Evolutionary conservation across 2,329 filamentous ascomycete species (phyloP), one percentile per base, ranked within the genome.

Genomic region (Aspergillus carbonarius): DNA sequence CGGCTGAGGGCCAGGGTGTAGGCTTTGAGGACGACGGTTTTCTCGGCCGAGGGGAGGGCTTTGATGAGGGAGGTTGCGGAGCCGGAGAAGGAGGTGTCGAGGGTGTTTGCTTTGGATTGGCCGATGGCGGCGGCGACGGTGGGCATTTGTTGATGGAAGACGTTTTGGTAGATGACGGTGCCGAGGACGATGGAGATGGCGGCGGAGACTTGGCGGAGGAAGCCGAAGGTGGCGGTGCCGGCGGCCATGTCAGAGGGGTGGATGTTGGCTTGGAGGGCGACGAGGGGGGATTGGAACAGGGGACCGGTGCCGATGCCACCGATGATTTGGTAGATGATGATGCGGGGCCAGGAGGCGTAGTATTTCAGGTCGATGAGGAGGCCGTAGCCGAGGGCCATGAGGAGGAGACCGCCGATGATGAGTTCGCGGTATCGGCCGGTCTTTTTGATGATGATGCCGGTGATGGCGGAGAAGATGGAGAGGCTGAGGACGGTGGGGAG

Each of bases 361-460:
- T 77, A 74, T 20, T 79, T 77, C 3, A 85, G 71, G 44, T 83
- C 81, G 35, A 91, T 83, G 67, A 87, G 81, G 55, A 88, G 83
- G 56, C 88, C 89, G 47, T 84, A 85, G 2, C 89, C 89, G 8
- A 92, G 76, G 0, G 83, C 82, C 73, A 86, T 83, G 57, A 89
- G 69, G 9, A 78, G 59, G 67, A 88, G 78, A 46, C 87, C 87
- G 18, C 75, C 74, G 56, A 84, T 79, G 67, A 92, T 89, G 47
- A 83, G 74, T 12, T 81, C 77, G 20, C 82, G 82, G 73, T 90
- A 91, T 61, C 83, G 82, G 32, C 89, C 89, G 0, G 87, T 90
- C 71, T 85, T 93, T 57, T 89, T 89, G 65, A 90, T 88, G 70
- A 90, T 83, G 76, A 91, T 85, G 62, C 85, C 88, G 39, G 82